Base-by-base conservation (phyloP, 1,139 yeast species). In the Geotrichum carabidarum region DNA sequence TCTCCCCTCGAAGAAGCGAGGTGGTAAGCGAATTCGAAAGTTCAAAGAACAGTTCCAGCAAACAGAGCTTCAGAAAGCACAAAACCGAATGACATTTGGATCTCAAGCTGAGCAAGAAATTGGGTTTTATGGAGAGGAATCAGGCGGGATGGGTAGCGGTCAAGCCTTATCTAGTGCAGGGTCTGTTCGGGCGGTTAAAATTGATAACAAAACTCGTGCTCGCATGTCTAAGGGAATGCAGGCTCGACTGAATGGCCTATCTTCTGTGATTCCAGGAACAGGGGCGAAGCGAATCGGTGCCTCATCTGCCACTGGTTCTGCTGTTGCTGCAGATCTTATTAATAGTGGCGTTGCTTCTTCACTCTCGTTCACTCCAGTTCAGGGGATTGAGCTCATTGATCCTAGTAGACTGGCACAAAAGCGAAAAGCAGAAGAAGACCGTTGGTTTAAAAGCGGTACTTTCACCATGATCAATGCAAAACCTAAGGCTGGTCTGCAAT, bases 1-100 rank as follows among this genome's bases (percentile, higher is more conserved):
- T 57, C 78, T 77, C 55, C 81, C 83, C 48, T 83, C 93, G 4
- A 87, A 87, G 70, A 86, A 84, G 62, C 77, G 99, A 63, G 98
- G 95, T 1, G 99, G 99, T 0, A 74, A 82, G 60, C 74, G 91
- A 57, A 78, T 86, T 60, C 75, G 96, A 50, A 89, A 89, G 69
- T 79, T 82, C 74, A 88, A 86, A 67, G 89, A 90, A 65, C 81
- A 86, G 64, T 84, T 85, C 70, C 84, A 84, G 64, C 78, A 86
- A 77, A 85, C 96, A 0, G 95, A 90, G 52, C 68, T 87, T 44
- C 83, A 91, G 40, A 83, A 83, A 62, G 86, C 95, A 1, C 95
- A 89, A 63, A 90, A 91, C 66, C 80, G 87, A 62, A 78, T 91
- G 81, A 85, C 79, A 49, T 91, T 91, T 71, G 96, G 95, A 7